Evolutionary conservation across 1,284 basidiomycete species (phyloP).

Genomic region (Pyrrhoderma lamaoense): DNA sequence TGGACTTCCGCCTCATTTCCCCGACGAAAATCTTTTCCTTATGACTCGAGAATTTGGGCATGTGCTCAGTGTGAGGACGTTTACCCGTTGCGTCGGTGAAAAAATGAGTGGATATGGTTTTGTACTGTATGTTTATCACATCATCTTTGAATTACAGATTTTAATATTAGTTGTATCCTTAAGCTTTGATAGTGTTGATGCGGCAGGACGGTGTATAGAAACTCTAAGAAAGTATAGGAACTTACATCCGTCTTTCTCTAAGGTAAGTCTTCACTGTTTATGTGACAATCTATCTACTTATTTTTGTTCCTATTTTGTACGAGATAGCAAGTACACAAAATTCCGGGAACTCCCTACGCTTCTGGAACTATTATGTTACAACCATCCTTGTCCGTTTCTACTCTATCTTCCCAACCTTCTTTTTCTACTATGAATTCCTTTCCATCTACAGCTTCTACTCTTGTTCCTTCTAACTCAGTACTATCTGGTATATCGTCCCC

Average conservation of each 20-base stretch:
- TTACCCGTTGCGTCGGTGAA: conserved; percentile 25
- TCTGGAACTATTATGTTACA: conserved; percentile 16
- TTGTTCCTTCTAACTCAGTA: conserved; percentile 14
- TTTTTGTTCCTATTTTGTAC: not conserved
- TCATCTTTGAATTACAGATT: not conserved
- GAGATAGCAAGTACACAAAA: conserved; percentile 24
- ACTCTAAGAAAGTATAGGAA: conserved; percentile 26
- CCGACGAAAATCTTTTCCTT: conserved; percentile 36
- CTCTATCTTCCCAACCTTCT: conserved; percentile 11
- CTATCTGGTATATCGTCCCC: conserved; percentile 3
- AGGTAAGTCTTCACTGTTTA: conserved; percentile 19
- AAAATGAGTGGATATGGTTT: conserved; percentile 29
- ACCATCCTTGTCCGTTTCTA: conserved; percentile 8
- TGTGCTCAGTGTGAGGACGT: conserved; percentile 27
- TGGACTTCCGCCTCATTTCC: conserved; percentile 41
- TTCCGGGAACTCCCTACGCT: conserved; percentile 22
- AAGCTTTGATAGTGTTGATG: conserved; percentile 27
- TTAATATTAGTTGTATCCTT: not conserved
- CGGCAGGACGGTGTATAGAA: conserved; percentile 27
- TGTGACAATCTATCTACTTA: not conserved
- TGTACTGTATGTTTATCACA: conserved; percentile 24
- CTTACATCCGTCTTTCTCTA: conserved; percentile 28
- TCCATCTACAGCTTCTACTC: conserved; percentile 9
- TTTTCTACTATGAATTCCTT: conserved; percentile 11
- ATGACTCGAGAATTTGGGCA: conserved; percentile 24